Evolutionary conservation across 768 basidiomycete species (phyloP), one percentile per base, ranked within the genome.

Genomic region (Myochromella boudieri): DNA sequence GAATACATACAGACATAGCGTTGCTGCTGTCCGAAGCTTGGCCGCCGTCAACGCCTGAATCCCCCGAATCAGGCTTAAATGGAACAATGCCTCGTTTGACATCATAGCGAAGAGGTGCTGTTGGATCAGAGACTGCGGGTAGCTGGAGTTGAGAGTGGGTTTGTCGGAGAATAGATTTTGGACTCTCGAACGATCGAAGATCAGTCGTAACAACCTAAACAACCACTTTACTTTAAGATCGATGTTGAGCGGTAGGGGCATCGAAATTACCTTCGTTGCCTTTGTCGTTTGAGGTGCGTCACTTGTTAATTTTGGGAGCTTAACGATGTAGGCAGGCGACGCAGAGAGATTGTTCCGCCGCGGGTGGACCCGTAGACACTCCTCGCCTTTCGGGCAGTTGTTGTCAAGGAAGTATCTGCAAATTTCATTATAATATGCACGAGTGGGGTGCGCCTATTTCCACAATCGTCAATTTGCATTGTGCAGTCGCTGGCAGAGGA

Each of bases 381-480:
- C 0, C 24, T 41, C 28, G 11, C 39, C 17, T 8, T 1, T 2
- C 11, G 1, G n/a, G 18, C 56, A 55, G 3, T 6, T 4, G 11
- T 39, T 31, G 0, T 6, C 12, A n/a, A 49, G 4, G 32, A 55
- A 57, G 8, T 12, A 1, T n/a, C 27, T 42, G 33, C 56, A 57
- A 15, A 52, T 37, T 44, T 55, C 53, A 31, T 57, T 52, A 11
- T 37, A 40, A 1, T 15, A 6, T 1, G 66, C 69, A 0, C 38
- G 48, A 0, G 70, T 71, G 6, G 50, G 61, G 33, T 54, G 54
- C 6, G 67, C 63, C 68, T 73, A 37, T 33, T 3, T 27, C 28
- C 8, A 21, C 9, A 18, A 28, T 39, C 18, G 42, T 6, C 26
- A 11, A 40, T 15, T n/a, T 7, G 34, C 17, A 14, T 1, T 10